These are phyloP conservation scores for Hagleromyces aurorensis DNA, from an alignment of 805 yeast species.

Conservation along the genomic window DNA sequence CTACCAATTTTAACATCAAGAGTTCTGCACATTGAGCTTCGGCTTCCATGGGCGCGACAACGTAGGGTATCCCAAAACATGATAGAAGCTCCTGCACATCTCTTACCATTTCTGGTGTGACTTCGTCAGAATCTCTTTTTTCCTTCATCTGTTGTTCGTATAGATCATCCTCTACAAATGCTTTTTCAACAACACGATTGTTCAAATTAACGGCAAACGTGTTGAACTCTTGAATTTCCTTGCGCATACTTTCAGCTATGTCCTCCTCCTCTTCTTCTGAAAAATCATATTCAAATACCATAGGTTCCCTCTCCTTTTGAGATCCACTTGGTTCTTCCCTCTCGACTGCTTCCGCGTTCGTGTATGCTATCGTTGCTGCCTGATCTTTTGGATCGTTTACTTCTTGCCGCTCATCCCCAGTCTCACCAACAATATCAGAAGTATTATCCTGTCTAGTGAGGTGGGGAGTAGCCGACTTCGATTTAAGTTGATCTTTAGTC, in stretches of 20 bases:
- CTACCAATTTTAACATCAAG: slow-evolving; percentile 61
- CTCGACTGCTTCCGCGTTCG: neutral
- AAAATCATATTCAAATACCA: slow-evolving; percentile 51
- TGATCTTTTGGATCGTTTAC: neutral
- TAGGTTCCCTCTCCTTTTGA: slow-evolving; percentile 7
- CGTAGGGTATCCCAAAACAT: slow-evolving; percentile 87
- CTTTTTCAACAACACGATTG: slow-evolving; percentile 15
- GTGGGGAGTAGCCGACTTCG: too few species aligned
- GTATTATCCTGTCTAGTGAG: neutral
- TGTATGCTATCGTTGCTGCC: neutral
- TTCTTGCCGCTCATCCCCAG: neutral
- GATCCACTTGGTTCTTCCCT: neutral
- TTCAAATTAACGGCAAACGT: slow-evolving; percentile 39
- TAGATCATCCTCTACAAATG: slow-evolving; percentile 38
- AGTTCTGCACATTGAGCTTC: slow-evolving; percentile 96
- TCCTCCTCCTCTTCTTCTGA: slow-evolving; percentile 73
- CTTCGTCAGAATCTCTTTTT: slow-evolving; percentile 85
- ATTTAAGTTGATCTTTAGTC: too few species aligned
- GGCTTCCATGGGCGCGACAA: slow-evolving; percentile 98
- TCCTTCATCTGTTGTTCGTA: slow-evolving; percentile 57
- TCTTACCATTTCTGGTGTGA: slow-evolving; percentile 71
- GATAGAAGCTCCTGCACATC: slow-evolving; percentile 86
- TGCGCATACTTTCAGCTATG: slow-evolving; percentile 49
- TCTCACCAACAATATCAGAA: neutral
- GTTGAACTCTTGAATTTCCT: slow-evolving; percentile 69